Base-by-base conservation (phyloP, 2,329 filamentous ascomycete species). In the Colletotrichum salicis region DNA sequence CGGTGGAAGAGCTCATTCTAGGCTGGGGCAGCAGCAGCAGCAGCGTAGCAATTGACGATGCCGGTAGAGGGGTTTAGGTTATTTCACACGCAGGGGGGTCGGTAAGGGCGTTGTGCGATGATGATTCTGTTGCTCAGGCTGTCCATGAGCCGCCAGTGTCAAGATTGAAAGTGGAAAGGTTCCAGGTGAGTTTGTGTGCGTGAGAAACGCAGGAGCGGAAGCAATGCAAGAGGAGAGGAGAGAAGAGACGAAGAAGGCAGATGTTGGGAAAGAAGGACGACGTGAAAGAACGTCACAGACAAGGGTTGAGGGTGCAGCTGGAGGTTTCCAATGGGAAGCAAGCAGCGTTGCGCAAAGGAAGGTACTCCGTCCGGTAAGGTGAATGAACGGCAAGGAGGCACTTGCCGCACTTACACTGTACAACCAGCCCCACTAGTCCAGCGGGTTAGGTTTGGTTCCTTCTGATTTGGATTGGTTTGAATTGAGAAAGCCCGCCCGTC, bases 1-100 rank as follows among this genome's bases (percentile, higher is more conserved):
- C 74, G 22, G 76, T 51, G 41, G 76, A 72, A 41, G 75, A 72
- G 58, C 70, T 75, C 76, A 77, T 77, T 66, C 75, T 70, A 33
- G 24, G 37, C 56, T 29, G 33, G 24, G 63, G 33, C 27, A 29
- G 27, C 24, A 27, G 22, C 1, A 24, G 37, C 13, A 37, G n/a
- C 52, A 6, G 24, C 33, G 56, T 59, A 29, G 51, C 7, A 52
- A 24, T 55, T 48, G 35, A 31, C 31, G 22, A 29, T 60, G 63
- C 62, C 48, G 56, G 60, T 48, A 8, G 19, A 48, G 33, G 48
- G 64, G 59, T 13, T 56, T 48, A 45, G 54, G 55, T 48, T 69
- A 22, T 70, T 70, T 72, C 66, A 72, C 70, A 64, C 65, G 35
- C 70, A 72, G 48, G 70, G 70, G 22, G 70, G 65, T 70, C 69